These are phyloP conservation scores for Cercis canadensis DNA, from an alignment of 306 rosid species.

Conservation along the genomic window DNA sequence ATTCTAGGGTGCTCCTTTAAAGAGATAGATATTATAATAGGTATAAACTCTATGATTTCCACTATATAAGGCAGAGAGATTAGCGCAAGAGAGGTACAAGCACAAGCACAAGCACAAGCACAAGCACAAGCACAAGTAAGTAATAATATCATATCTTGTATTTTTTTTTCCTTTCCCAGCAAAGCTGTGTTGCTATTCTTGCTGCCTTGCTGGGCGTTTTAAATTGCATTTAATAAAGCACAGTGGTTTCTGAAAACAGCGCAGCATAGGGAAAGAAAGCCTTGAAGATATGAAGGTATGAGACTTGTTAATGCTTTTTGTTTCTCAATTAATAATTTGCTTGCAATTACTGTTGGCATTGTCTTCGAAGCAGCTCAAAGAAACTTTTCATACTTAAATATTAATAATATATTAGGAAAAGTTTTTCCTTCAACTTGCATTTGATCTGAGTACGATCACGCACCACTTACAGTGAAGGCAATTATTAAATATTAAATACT, in stretches of 20 bases:
- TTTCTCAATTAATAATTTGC: too few relatives aligned
- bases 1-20: conserved; percentile 40
- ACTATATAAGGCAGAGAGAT: conserved; percentile 31
- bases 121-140: too few relatives aligned
- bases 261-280: neutral
- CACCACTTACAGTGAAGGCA: too few relatives aligned
- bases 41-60: neutral
- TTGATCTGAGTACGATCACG: too few relatives aligned
- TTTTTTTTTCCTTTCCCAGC: neutral
- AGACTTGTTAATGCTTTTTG: neutral
- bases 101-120: too few relatives aligned
- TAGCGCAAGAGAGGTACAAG: conserved; percentile 18
- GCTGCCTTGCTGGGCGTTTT: neutral
- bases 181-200: too few relatives aligned
- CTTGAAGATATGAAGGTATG: conserved; percentile 13
- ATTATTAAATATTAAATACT: too few relatives aligned
- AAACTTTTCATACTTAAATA: too few relatives aligned
- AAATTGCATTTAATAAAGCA: neutral
- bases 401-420: too few relatives aligned
- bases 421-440: too few relatives aligned
- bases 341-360: too few relatives aligned
- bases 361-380: too few relatives aligned
- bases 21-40: conserved; percentile 35
- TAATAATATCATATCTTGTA: neutral
- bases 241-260: neutral